A percentile compares a stretch with the other conserved stretches of the same genome.
These are phyloP conservation scores for Trifolium subterraneum DNA, from an alignment of 306 rosid species.

Conservation along the genomic window DNA sequence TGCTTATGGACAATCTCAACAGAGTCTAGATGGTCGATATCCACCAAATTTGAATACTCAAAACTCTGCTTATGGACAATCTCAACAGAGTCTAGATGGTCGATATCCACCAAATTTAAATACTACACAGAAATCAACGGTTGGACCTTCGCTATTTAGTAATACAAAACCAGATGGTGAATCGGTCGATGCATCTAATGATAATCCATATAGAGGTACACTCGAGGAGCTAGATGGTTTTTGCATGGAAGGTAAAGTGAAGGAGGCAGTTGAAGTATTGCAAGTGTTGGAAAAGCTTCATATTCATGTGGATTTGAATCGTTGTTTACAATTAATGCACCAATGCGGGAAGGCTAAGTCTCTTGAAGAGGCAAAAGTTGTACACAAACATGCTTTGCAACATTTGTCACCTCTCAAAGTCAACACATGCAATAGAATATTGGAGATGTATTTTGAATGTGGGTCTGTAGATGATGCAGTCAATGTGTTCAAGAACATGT, in stretches of 20 bases:
- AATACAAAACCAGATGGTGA: conserved; percentile 40
- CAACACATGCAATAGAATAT: conserved; percentile 62
- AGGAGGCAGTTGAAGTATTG: conserved; percentile 23
- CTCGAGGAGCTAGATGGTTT: conserved; percentile 65
- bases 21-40: no score
- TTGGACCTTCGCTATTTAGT: conserved; percentile 44
- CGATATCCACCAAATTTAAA: conserved; percentile 43
- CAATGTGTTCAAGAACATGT: conserved; percentile 58
- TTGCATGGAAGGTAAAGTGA: conserved; percentile 67
- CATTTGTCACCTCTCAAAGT: conserved; percentile 57
- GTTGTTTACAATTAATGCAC: conserved; percentile 21
- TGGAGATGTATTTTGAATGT: conserved; percentile 80
- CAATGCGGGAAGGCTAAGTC: conserved; percentile 66
- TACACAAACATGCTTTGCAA: conserved; percentile 52
- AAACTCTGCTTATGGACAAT: conserved; percentile 28
- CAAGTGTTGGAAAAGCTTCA: conserved; percentile 22
- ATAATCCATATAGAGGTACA: conserved; percentile 44
- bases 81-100: neutral
- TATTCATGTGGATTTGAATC: conserved; percentile 22
- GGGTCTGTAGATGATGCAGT: conserved; percentile 75
- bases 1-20: no score
- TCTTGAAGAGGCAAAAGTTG: conserved; percentile 68
- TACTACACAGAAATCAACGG: conserved; percentile 22
- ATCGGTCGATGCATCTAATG: conserved; percentile 39
- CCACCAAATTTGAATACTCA: no score